These are phyloP conservation scores for Albatrellus ellisii DNA, from an alignment of 768 basidiomycete genomes.

Conservation along the genomic window DNA sequence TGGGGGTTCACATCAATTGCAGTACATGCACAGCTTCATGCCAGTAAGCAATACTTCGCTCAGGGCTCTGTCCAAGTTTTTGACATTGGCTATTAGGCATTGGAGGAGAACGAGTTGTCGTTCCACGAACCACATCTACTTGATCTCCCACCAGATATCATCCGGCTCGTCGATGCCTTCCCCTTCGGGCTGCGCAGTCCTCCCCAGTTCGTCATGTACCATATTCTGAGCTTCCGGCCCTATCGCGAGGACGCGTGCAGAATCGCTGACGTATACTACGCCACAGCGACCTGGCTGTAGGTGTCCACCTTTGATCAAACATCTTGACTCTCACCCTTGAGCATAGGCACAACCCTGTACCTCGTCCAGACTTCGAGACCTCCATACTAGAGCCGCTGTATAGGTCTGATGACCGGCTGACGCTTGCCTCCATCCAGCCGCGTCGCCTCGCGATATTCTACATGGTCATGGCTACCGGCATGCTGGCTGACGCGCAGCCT, in stretches of 20 bases:
- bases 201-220: constrained; percentile 16
- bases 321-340: neutral
- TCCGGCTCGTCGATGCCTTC: constrained; percentile 33
- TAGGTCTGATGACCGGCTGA: constrained; percentile 17
- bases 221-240: neutral
- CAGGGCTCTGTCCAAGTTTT: too few species aligned
- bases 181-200: constrained; percentile 33
- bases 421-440: constrained; percentile 26
- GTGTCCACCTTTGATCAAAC: constrained; percentile 15
- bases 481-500: constrained; percentile 28
- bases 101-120: too few species aligned
- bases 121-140: constrained; percentile 17
- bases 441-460: constrained; percentile 42
- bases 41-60: too few species aligned
- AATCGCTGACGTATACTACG: constrained; percentile 31
- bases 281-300: constrained; percentile 34
- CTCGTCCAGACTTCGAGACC: constrained; percentile 27
- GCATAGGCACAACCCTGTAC: constrained; percentile 33
- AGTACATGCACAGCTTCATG: too few species aligned
- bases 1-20: too few species aligned
- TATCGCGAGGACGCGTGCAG: constrained; percentile 21
- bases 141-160: constrained; percentile 29
- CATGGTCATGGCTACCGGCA: constrained; percentile 34
- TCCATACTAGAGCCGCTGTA: constrained; percentile 32
- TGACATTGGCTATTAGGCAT: too few species aligned